phyloP scores from a whole-genome alignment of 768 basidiomycete species.

The Hypholoma fasciculare region DNA sequence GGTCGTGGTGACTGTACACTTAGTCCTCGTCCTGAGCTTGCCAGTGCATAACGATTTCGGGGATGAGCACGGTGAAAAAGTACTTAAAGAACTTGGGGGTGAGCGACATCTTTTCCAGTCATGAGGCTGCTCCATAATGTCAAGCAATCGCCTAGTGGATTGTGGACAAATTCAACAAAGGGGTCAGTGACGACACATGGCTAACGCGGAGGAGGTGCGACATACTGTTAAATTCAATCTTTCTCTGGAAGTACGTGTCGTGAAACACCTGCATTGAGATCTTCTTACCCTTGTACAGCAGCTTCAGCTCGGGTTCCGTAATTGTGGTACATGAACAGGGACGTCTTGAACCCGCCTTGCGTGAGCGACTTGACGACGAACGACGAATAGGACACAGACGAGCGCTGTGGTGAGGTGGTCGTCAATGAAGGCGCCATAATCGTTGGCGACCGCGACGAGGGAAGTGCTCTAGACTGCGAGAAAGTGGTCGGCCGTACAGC shows the following conservation, averaged over 20 bases:
- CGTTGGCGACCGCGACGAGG: too few relatives aligned
- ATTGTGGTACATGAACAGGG: too few relatives aligned
- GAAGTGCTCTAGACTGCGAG: too few relatives aligned
- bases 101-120: constrained; percentile 94
- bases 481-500: too few relatives aligned
- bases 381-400: too few relatives aligned
- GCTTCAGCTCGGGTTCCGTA: too few relatives aligned
- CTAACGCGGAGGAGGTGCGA: constrained; percentile 9
- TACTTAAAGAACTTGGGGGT: constrained; percentile 93
- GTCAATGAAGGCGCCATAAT: too few relatives aligned
- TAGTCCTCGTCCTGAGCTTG: constrained; percentile 91
- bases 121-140: constrained; percentile 90
- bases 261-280: constrained; percentile 98
- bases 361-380: too few relatives aligned
- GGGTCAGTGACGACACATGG: constrained; percentile 6
- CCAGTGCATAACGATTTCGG: constrained; percentile 93
- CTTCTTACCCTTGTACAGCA: constrained; percentile 75
- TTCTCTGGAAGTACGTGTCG: constrained; percentile 95
- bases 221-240: constrained; percentile 93
- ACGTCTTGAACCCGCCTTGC: too few relatives aligned
- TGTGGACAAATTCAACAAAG: constrained; percentile 6
- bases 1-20: constrained; percentile 94
- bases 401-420: too few relatives aligned
- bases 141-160: constrained; percentile 78
- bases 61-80: constrained; percentile 82